A percentile compares a stretch with the other conserved stretches of the same genome.
Evolutionary conservation across 129 eudicot species (phyloP).

Genomic region (Lonicera japonica): DNA sequence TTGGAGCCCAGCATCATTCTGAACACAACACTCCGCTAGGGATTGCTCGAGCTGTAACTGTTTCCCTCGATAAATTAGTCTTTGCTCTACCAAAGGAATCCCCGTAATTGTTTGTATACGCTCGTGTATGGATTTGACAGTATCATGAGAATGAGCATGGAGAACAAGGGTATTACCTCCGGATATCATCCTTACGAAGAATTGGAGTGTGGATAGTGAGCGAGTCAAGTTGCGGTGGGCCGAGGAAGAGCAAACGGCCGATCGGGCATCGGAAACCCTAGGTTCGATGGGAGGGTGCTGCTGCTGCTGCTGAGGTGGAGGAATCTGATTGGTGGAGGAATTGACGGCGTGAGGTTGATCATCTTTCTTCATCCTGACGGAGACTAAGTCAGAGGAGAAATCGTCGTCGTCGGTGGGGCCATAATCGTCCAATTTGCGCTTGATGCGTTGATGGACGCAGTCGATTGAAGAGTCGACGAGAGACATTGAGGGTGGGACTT

Average conservation of each 20-base stretch:
- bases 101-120: conserved; percentile 36
- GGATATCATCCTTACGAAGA: conserved; percentile 57
- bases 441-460: conserved; percentile 24
- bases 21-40: conserved; percentile 38
- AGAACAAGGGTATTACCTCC: conserved; percentile 40
- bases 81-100: conserved; percentile 47
- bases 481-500: conserved; percentile 24
- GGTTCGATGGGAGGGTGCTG: conserved; percentile 8
- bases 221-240: neutral
- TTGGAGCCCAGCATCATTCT: conserved; percentile 41
- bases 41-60: conserved; percentile 70
- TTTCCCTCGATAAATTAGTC: conserved; percentile 55
- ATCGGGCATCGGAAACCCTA: conserved; percentile 11
- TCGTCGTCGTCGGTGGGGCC: conserved; percentile 33
- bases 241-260: neutral
- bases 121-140: conserved; percentile 40
- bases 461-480: conserved; percentile 31
- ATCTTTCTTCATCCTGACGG: conserved; percentile 39
- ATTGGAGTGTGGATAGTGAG: conserved; percentile 31
- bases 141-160: conserved; percentile 29
- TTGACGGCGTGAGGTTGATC: conserved; percentile 29
- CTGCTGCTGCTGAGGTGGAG: neutral
- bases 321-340: conserved; percentile 12
- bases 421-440: conserved; percentile 69
- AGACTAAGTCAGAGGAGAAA: conserved; percentile 19